Evolutionary conservation across 2,329 filamentous ascomycete genomes (phyloP).

Genomic region (Colletotrichum orbiculare): DNA sequence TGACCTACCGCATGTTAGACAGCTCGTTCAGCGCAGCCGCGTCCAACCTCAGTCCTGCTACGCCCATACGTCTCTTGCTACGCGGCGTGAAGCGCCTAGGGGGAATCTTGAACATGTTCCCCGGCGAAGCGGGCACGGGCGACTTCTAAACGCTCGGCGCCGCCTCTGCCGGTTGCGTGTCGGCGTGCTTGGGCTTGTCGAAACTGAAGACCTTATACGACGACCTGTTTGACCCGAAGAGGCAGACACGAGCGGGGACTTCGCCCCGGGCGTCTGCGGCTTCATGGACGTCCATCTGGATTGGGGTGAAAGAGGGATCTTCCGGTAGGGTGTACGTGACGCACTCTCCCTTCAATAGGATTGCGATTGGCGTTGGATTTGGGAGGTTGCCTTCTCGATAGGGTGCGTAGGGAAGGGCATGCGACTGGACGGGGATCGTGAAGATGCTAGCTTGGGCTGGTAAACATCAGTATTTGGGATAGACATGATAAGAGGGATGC

Average conservation of each 20-base stretch:
- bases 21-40: constrained; percentile 20
- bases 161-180: not conserved
- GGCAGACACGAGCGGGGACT: constrained; percentile 61
- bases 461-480: not conserved
- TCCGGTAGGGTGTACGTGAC: constrained; percentile 35
- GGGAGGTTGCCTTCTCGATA: constrained; percentile 44
- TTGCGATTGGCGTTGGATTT: not conserved
- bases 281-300: constrained; percentile 64
- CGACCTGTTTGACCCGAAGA: constrained; percentile 60
- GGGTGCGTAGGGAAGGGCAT: constrained; percentile 49
- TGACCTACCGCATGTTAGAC: not conserved
- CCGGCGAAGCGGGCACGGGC: constrained; percentile 25
- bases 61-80: constrained; percentile 26
- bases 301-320: constrained; percentile 51
- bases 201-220: constrained; percentile 61
- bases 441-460: constrained; percentile 45
- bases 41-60: constrained; percentile 13
- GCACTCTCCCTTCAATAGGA: not conserved
- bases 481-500: not conserved
- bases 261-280: constrained; percentile 56
- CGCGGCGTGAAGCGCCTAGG: constrained; percentile 34
- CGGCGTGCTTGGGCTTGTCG: not conserved
- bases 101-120: constrained; percentile 33
- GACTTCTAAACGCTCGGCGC: constrained; percentile 24
- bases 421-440: constrained; percentile 50